Percentiles rank a stretch among this genome's conserved stretches.
Evolutionary conservation across 306 rosid species (phyloP).

Genomic region (Inga laurina): DNA sequence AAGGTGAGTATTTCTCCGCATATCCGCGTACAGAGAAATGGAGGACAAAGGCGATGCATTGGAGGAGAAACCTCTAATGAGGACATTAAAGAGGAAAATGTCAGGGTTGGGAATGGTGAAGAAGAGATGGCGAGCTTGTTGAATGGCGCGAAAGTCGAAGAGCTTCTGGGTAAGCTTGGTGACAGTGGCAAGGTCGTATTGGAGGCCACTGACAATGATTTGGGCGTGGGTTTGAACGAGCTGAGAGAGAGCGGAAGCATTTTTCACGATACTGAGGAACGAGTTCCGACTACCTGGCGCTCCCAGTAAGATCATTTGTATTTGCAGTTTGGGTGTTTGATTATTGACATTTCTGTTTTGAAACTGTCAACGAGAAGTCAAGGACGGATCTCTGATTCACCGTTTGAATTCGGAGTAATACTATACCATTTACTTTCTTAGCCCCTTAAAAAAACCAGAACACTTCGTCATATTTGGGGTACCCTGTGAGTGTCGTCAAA

Average conservation of each 20-base stretch:
- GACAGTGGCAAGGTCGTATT: conserved; percentile 62
- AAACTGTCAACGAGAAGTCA: not conserved
- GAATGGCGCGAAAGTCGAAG: conserved; percentile 69
- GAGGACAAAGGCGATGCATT: conserved; percentile 57
- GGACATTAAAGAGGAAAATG: conserved; percentile 81
- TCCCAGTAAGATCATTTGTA: conserved; percentile 40
- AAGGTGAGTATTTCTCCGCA: conserved; percentile 55
- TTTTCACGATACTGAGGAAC: conserved; percentile 55
- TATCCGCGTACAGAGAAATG: conserved; percentile 56
- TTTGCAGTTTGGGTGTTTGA: not conserved
- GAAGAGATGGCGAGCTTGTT: conserved; percentile 63
- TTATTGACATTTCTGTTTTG: not conserved
- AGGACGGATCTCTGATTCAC: not conserved
- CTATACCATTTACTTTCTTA: too few relatives aligned
- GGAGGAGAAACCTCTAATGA: conserved; percentile 64
- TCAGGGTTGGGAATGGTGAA: conserved; percentile 72
- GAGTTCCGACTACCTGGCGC: conserved; percentile 46
- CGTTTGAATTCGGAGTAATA: too few relatives aligned
- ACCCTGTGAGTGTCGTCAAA: too few relatives aligned
- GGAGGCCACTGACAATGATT: conserved; percentile 65
- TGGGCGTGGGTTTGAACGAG: conserved; percentile 79
- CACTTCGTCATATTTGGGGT: too few relatives aligned
- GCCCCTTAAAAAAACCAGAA: too few relatives aligned
- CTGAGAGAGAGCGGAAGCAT: conserved; percentile 53
- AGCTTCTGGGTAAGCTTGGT: conserved; percentile 88